Evolutionary conservation across 2,329 filamentous ascomycete genomes (phyloP).

Genomic region (Laburnicola sp.): DNA sequence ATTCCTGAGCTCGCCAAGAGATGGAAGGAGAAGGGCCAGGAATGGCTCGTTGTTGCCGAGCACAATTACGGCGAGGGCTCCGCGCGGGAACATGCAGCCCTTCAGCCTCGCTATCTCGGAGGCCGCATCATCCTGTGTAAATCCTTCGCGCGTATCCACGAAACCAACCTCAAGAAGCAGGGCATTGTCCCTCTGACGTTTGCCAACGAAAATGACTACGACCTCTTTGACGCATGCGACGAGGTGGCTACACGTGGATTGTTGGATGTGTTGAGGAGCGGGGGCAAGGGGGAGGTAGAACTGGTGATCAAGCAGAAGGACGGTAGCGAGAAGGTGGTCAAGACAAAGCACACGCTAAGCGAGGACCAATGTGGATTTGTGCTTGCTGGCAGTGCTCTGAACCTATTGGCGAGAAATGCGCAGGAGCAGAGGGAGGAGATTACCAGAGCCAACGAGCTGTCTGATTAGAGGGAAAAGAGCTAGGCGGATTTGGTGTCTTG

Average conservation of each 20-base stretch:
- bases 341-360: slow-evolving; percentile 84
- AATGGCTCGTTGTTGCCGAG: slow-evolving; percentile 95
- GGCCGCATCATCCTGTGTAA: slow-evolving; percentile 82
- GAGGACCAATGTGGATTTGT: slow-evolving; percentile 92
- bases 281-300: slow-evolving; percentile 75
- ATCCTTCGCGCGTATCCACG: slow-evolving; percentile 88
- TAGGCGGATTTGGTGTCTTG: slow-evolving; percentile 12
- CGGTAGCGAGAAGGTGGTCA: slow-evolving; percentile 69
- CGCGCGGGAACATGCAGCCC: slow-evolving; percentile 83
- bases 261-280: slow-evolving; percentile 75
- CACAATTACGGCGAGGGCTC: slow-evolving; percentile 96
- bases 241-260: slow-evolving; percentile 80
- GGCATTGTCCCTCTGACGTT: slow-evolving; percentile 95
- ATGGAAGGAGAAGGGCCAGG: slow-evolving; percentile 74
- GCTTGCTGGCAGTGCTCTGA: slow-evolving; percentile 89
- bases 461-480: slow-evolving; percentile 34
- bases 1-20: slow-evolving; percentile 85
- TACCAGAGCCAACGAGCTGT: slow-evolving; percentile 43
- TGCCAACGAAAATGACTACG: slow-evolving; percentile 84
- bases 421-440: slow-evolving; percentile 42
- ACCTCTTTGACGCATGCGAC: slow-evolving; percentile 79
- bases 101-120: slow-evolving; percentile 89
- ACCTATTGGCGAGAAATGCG: slow-evolving; percentile 73
- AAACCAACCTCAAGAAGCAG: slow-evolving; percentile 97
- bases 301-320: slow-evolving; percentile 57